Conservation (phyloP, 2,329 filamentous ascomycete species). For the Cladosporium sp. region DNA sequence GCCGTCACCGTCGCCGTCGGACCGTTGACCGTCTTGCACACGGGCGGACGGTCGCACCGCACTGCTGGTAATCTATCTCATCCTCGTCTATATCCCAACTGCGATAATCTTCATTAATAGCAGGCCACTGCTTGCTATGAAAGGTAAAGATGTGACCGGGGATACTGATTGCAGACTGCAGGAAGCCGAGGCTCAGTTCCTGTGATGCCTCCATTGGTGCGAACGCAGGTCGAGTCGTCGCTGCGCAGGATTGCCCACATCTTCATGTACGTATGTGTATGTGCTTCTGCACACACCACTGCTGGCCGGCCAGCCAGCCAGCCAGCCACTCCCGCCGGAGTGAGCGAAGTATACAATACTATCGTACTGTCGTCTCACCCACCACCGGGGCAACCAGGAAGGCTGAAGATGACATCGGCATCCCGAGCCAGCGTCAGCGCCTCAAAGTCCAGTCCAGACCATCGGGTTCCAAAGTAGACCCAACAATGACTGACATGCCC, state of each 20-base stretch:
- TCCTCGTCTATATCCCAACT: neutral
- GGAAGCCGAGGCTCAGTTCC: too few relatives aligned
- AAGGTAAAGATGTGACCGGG: too few relatives aligned
- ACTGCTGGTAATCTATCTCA: neutral
- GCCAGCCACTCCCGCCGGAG: too few relatives aligned
- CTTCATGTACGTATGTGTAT: too few relatives aligned
- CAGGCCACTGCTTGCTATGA: neutral
- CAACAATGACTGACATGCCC: neutral
- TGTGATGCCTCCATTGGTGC: too few relatives aligned
- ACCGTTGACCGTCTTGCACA: neutral
- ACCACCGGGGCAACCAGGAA: neutral
- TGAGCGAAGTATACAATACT: neutral
- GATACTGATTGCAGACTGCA: too few relatives aligned
- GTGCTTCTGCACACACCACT: neutral
- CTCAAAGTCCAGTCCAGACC: neutral
- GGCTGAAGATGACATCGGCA: conserved; percentile 2
- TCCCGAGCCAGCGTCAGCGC: neutral
- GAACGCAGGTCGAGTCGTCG: too few relatives aligned
- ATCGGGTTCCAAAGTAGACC: neutral
- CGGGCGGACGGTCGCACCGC: neutral
- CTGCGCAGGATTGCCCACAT: too few relatives aligned
- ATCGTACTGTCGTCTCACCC: neutral
- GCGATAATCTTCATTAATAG: conserved; percentile 1
- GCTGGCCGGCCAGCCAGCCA: too few relatives aligned
- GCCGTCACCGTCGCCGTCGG: neutral